phyloP scores from a whole-genome alignment of 345 rosid genomes.

The Lenwebbia sp. region DNA sequence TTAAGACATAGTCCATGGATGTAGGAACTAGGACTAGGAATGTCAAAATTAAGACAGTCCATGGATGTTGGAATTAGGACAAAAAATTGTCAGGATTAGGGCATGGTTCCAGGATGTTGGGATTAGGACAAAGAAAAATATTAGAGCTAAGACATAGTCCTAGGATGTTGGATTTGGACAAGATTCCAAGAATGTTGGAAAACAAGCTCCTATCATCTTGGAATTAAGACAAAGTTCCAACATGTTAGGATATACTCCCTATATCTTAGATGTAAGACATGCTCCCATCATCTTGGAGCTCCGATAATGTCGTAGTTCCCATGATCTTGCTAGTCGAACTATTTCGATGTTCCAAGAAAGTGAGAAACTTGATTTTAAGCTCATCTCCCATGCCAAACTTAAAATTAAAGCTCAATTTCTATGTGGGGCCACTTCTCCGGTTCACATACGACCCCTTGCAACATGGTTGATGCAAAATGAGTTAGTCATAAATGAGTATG shows the following conservation, averaged over 20 bases:
- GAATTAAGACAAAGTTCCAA: neutral
- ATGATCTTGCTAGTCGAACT: neutral
- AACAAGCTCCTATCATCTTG: neutral
- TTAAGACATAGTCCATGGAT: neutral
- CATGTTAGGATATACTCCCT: neutral
- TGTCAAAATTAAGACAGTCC: rapidly evolving
- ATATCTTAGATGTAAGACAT: neutral
- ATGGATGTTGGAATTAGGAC: neutral
- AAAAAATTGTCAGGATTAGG: neutral
- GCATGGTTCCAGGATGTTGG: rapidly evolving
- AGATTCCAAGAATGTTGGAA: neutral
- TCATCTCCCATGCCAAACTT: neutral
- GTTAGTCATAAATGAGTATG: neutral
- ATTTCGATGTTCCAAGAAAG: neutral
- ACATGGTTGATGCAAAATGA: neutral
- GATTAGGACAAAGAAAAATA: neutral
- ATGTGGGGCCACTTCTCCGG: rapidly evolving
- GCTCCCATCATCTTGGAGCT: neutral
- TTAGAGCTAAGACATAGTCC: rapidly evolving
- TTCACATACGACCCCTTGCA: neutral
- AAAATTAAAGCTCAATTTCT: neutral
- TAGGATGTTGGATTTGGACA: neutral
- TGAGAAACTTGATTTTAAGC: neutral
- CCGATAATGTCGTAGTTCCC: neutral
- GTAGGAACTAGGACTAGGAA: neutral